phyloP scores from a whole-genome alignment of 2,329 filamentous ascomycete genomes.

The Diaporthe destruens region DNA sequence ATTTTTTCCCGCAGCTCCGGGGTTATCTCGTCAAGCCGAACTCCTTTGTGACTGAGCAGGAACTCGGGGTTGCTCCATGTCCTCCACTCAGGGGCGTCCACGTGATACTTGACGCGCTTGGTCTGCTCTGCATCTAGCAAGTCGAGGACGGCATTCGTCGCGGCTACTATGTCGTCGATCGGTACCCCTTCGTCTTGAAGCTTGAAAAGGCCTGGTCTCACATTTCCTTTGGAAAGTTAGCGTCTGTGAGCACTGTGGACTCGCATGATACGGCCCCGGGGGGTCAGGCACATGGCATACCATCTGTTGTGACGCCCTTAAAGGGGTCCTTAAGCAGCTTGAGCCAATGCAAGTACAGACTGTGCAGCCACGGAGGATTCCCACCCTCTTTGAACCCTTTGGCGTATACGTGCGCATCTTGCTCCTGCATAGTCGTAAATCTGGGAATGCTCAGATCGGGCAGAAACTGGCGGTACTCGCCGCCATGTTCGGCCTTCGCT shows the following conservation, averaged over 20 bases:
- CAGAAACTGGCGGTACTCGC: slow-evolving; percentile 68
- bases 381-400: slow-evolving; percentile 69
- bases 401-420: slow-evolving; percentile 74
- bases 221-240: slow-evolving; percentile 55
- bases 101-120: slow-evolving; percentile 65
- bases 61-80: slow-evolving; percentile 81
- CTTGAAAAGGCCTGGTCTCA: slow-evolving; percentile 67
- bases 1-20: slow-evolving; percentile 60
- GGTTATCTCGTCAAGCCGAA: slow-evolving; percentile 74
- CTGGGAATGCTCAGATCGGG: slow-evolving; percentile 72
- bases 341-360: slow-evolving; percentile 70
- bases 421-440: slow-evolving; percentile 72
- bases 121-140: slow-evolving; percentile 63
- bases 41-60: slow-evolving; percentile 74
- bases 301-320: slow-evolving; percentile 77
- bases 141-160: slow-evolving; percentile 60
- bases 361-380: slow-evolving; percentile 76
- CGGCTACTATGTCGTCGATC: slow-evolving; percentile 67
- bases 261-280: slow-evolving; percentile 29
- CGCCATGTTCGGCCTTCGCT: slow-evolving; percentile 40
- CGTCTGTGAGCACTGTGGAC: slow-evolving; percentile 12
- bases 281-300: slow-evolving; percentile 52
- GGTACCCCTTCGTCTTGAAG: slow-evolving; percentile 74
- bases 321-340: slow-evolving; percentile 74
- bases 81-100: slow-evolving; percentile 79